Conservation (phyloP, 2,329 filamentous ascomycete species). For the Beauveria rudraprayagi region DNA sequence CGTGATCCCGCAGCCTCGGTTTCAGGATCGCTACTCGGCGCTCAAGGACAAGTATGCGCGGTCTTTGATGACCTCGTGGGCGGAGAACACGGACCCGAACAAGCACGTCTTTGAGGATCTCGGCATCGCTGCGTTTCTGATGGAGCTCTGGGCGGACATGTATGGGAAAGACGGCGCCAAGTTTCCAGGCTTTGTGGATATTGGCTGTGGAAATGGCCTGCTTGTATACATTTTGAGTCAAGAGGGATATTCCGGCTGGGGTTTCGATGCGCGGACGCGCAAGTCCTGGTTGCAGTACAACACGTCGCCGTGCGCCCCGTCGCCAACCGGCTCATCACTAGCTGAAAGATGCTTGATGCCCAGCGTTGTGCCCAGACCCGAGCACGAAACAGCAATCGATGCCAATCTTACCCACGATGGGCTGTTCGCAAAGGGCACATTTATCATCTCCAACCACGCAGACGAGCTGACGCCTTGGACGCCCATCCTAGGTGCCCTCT, state of each 20-base stretch:
- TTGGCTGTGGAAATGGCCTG: conserved; percentile 91
- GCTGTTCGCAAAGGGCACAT: conserved; percentile 63
- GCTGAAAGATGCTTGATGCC: conserved; percentile 43
- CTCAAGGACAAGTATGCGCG: conserved; percentile 76
- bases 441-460: conserved; percentile 94
- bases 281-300: conserved; percentile 76
- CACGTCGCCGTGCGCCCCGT: conserved; percentile 22
- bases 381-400: conserved; percentile 13
- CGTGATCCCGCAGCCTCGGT: conserved; percentile 64
- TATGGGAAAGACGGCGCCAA: conserved; percentile 41
- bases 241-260: conserved; percentile 81
- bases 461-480: conserved; percentile 97
- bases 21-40: conserved; percentile 74
- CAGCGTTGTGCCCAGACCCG: conserved; percentile 25
- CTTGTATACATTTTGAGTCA: conserved; percentile 72
- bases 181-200: conserved; percentile 90
- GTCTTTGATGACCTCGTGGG: conserved; percentile 65
- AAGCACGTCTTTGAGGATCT: conserved; percentile 97
- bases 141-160: conserved; percentile 85
- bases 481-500: conserved; percentile 72
- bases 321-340: conserved; percentile 28
- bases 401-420: conserved; percentile 44
- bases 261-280: conserved; percentile 80
- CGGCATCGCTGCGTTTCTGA: conserved; percentile 81
- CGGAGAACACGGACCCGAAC: conserved; percentile 73